Evolutionary conservation across 495 filamentous ascomycete genomes (phyloP), one percentile per base, ranked within the genome.

Genomic region (Chaetomidium leptoderma): DNA sequence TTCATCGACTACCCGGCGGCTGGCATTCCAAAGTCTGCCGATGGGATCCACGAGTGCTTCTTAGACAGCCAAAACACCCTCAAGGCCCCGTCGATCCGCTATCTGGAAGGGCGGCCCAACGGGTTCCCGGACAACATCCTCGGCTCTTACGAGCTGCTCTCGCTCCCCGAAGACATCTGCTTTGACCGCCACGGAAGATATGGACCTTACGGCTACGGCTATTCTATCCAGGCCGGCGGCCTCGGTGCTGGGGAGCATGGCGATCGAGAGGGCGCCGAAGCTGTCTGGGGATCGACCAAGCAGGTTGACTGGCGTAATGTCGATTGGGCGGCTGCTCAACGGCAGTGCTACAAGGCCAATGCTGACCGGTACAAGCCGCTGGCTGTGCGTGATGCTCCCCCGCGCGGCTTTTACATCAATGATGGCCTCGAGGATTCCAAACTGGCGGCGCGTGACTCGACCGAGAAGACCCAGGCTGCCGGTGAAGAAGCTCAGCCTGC

Each of bases 181-280:
- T 97, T 96, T 72, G 93, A 98, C 52, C 82, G 93, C 2, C 95
- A 87, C 71, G 93, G 95, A 10, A 80, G 89, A 55, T 79, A 92
- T 26, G 95, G 91, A 0, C 86, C 92, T 0, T 98, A 98, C 63
- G 93, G 93, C 0, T 83, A 87, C 51, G 93, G 93, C 16, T 97
- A 97, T 63, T 85, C 82, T 21, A 70, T 77, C 17, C 80, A 80
- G 59, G 83, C 80, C 65, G 93, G 93, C 9, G 93, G 93, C 9
- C 82, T 85, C 17, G 92, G 92, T 1, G 65, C 88, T 29, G 92
- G 90, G 10, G 72, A 92, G 65, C 81, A 90, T 60, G 90, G 89
- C 32, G 87, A 96, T 46, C 81, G 78, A 24, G 89, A 90, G 60
- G 89, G 89, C 1, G 77, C 81, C 21, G 86, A 90, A 42, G 74